Percentiles rank a stretch among this genome's conserved stretches.
phyloP scores from a whole-genome alignment of 805 yeast genomes.

The Sugiyamaella lignohabitans region DNA sequence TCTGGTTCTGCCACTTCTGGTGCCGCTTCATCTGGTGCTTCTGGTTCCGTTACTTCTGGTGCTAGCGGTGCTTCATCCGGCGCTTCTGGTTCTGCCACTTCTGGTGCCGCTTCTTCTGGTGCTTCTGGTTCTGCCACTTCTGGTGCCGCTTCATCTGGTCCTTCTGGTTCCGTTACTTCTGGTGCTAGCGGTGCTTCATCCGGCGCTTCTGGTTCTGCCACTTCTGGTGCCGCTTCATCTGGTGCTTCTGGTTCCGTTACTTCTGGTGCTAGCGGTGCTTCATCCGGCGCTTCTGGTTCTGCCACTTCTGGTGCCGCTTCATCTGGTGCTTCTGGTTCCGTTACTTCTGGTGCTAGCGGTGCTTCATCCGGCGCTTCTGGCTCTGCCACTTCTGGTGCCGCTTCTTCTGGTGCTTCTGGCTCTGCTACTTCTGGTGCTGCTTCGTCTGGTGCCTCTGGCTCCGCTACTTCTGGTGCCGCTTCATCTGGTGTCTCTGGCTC shows the following conservation, averaged over 20 bases:
- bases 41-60: neutral
- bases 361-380: neutral
- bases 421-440: neutral
- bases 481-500: neutral
- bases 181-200: no score
- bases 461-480: slow-evolving; percentile 34
- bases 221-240: neutral
- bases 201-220: neutral
- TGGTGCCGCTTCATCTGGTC: no score
- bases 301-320: no score
- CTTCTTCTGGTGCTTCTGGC: neutral
- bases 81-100: no score
- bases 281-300: neutral
- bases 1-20: neutral
- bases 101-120: no score
- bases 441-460: slow-evolving; percentile 36
- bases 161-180: no score
- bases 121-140: no score
- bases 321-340: neutral
- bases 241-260: neutral
- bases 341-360: neutral
- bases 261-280: no score
- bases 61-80: neutral
- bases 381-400: slow-evolving; percentile 31
- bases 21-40: neutral